Evolutionary conservation across 345 rosid species (phyloP).

Genomic region (Eucalyptus urophylla): DNA sequence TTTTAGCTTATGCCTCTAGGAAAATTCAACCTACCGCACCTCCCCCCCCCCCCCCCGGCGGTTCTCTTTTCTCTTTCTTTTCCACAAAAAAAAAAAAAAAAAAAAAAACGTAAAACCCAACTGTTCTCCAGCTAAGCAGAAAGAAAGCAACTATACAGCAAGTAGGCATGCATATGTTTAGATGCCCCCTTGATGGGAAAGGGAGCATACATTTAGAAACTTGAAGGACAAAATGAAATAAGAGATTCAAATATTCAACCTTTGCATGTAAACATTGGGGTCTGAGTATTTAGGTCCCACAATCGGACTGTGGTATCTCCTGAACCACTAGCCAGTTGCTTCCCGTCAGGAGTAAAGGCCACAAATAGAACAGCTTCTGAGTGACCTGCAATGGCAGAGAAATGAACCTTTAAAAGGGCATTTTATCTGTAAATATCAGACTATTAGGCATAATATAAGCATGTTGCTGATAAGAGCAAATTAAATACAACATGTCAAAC

Average conservation of each 20-base stretch:
- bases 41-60: neutral
- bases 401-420: neutral
- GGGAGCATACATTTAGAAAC: neutral
- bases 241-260: slow-evolving; percentile 21
- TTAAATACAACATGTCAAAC: neutral
- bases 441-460: neutral
- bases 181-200: neutral
- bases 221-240: neutral
- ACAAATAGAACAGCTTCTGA: slow-evolving; percentile 88
- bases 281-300: slow-evolving; percentile 93
- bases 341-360: slow-evolving; percentile 91
- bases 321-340: slow-evolving; percentile 90
- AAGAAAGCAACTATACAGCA: neutral
- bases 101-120: neutral
- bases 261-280: slow-evolving; percentile 85
- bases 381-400: slow-evolving; percentile 35
- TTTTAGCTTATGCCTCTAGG: neutral
- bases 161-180: neutral
- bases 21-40: neutral
- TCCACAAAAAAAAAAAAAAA: neutral
- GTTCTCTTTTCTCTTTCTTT: no score
- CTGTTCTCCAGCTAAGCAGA: neutral
- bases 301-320: slow-evolving; percentile 93
- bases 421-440: neutral
- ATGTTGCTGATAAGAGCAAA: neutral